phyloP scores from a whole-genome alignment of 345 rosid genomes.

The Camelina sativa region DNA sequence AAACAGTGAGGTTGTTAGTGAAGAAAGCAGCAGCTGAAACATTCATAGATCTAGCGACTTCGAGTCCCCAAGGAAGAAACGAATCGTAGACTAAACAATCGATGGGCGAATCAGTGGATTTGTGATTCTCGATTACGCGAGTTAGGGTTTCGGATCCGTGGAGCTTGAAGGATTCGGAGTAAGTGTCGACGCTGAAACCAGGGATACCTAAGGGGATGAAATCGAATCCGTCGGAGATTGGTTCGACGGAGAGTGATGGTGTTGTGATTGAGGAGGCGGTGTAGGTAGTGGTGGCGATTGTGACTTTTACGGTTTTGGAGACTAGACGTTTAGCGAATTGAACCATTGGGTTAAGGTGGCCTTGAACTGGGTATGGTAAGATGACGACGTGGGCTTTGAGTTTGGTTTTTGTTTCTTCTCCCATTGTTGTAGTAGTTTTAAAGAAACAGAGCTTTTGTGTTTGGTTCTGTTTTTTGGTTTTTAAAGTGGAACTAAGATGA shows the following conservation, averaged over 20 bases:
- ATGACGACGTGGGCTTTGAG: slow-evolving; percentile 55
- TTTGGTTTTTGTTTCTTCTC: slow-evolving; percentile 19
- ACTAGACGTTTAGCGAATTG: slow-evolving; percentile 74
- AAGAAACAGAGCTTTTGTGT: slow-evolving; percentile 18
- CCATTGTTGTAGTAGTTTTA: slow-evolving; percentile 42
- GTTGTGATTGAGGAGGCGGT: slow-evolving; percentile 52
- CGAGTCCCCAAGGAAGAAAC: slow-evolving; percentile 79
- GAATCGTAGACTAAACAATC: slow-evolving; percentile 70
- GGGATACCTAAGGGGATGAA: slow-evolving; percentile 56
- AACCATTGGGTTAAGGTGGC: slow-evolving; percentile 82
- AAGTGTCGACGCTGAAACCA: slow-evolving; percentile 43
- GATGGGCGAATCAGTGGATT: slow-evolving; percentile 46
- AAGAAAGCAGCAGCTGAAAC: slow-evolving; percentile 67
- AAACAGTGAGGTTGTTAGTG: slow-evolving; percentile 65
- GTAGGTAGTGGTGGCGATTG: slow-evolving; percentile 73
- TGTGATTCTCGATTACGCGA: slow-evolving; percentile 46
- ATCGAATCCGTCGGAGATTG: slow-evolving; percentile 83
- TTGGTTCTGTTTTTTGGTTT: background rate
- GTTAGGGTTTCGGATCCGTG: slow-evolving; percentile 63
- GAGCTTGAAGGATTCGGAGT: slow-evolving; percentile 47
- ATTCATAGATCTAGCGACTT: slow-evolving; percentile 58
- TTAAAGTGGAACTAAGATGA: background rate
- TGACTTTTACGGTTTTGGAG: slow-evolving; percentile 66
- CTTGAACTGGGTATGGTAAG: slow-evolving; percentile 78
- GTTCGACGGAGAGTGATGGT: slow-evolving; percentile 51